phyloP scores from a whole-genome alignment of 495 filamentous ascomycete genomes.

The Penicillium daleae region DNA sequence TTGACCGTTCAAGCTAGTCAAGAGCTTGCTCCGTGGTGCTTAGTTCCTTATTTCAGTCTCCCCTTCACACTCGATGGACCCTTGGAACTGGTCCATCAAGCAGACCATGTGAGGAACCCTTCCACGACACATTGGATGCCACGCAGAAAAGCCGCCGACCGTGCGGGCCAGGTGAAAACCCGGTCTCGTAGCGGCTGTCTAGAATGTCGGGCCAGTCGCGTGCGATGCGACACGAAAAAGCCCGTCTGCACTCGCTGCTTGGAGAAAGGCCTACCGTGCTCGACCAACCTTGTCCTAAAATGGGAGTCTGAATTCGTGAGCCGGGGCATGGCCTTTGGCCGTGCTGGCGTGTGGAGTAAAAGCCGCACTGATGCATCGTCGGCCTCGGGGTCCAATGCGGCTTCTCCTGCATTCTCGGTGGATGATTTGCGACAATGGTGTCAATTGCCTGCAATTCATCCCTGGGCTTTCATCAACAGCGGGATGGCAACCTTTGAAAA shows the following conservation, averaged over 20 bases:
- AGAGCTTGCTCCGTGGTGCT: not conserved
- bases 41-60: not conserved
- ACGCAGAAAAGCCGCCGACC: constrained; percentile 50
- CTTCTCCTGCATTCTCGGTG: constrained; percentile 15
- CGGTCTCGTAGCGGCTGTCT: constrained; percentile 49
- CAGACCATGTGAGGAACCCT: constrained; percentile 34
- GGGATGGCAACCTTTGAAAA: constrained; percentile 38
- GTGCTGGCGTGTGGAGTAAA: constrained; percentile 50
- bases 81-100: constrained; percentile 1
- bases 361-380: constrained; percentile 16
- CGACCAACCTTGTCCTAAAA: constrained; percentile 47
- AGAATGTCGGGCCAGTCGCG: constrained; percentile 49
- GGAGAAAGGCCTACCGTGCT: constrained; percentile 43
- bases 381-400: constrained; percentile 18
- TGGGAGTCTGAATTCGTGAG: constrained; percentile 52
- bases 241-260: constrained; percentile 46
- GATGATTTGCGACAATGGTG: constrained; percentile 40
- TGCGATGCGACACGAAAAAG: constrained; percentile 49
- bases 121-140: constrained; percentile 37
- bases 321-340: constrained; percentile 49
- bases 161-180: constrained; percentile 48
- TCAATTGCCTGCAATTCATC: constrained; percentile 29
- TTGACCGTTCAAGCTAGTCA: not conserved
- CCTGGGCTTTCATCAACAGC: constrained; percentile 47
- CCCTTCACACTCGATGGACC: constrained; percentile 5